Evolutionary conservation across 805 yeast species (phyloP).

Genomic region (Candida glaebosa): DNA sequence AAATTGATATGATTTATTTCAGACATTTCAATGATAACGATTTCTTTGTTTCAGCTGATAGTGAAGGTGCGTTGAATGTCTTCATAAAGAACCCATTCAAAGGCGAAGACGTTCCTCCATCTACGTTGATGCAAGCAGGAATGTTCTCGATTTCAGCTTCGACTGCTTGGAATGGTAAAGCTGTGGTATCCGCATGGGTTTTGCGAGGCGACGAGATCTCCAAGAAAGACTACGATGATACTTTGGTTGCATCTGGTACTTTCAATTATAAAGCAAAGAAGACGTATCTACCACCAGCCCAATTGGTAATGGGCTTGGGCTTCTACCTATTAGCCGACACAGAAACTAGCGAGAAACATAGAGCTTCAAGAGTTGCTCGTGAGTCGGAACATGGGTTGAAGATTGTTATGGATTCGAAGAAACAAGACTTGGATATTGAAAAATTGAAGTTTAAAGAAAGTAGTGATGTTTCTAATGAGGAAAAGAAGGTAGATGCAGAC

Average conservation of each 20-base stretch:
- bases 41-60: conserved; percentile 67
- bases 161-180: conserved; percentile 86
- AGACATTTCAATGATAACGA: conserved; percentile 75
- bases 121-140: conserved; percentile 87
- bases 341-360: conserved; percentile 40
- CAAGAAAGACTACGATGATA: conserved; percentile 62
- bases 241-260: conserved; percentile 57
- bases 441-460: conserved; percentile 8
- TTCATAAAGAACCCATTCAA: conserved; percentile 76
- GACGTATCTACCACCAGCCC: conserved; percentile 71
- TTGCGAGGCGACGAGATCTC: conserved; percentile 66
- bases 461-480: neutral
- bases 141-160: conserved; percentile 77
- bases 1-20: conserved; percentile 75
- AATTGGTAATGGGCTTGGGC: conserved; percentile 85
- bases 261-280: conserved; percentile 55
- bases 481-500: neutral
- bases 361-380: conserved; percentile 23
- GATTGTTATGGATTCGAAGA: conserved; percentile 32
- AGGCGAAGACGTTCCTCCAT: conserved; percentile 74
- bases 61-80: conserved; percentile 70
- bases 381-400: conserved; percentile 38
- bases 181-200: conserved; percentile 83
- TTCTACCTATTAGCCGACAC: conserved; percentile 70
- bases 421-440: conserved; percentile 31